These are phyloP conservation scores for Ambrosia artemisiifolia DNA, from an alignment of 129 eudicot species.

Conservation along the genomic window DNA sequence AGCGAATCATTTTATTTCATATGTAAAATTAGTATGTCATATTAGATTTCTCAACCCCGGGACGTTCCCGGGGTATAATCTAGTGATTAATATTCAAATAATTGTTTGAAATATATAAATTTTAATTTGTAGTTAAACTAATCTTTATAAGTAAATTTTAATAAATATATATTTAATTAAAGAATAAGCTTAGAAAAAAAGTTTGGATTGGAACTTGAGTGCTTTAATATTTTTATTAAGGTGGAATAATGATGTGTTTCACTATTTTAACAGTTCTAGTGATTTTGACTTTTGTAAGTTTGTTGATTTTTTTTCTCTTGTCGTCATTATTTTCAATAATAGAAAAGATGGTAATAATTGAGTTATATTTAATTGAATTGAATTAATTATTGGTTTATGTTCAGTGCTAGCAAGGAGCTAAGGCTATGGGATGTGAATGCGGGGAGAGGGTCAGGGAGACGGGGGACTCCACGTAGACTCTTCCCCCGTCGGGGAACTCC, in stretches of 20 bases:
- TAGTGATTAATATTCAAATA: background rate
- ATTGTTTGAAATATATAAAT: background rate
- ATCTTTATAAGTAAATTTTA: background rate
- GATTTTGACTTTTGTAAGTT: background rate
- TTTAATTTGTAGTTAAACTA: background rate
- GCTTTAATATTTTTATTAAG: background rate
- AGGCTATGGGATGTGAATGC: too few species aligned
- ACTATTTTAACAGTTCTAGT: background rate
- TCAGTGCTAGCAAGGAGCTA: too few species aligned
- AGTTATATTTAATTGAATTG: background rate
- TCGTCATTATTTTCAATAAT: background rate
- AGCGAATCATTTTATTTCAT: too few species aligned
- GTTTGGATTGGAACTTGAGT: background rate
- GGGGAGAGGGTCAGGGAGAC: too few species aligned
- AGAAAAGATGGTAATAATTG: background rate
- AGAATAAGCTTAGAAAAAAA: background rate
- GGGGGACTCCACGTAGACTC: too few species aligned
- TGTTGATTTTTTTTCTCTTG: background rate
- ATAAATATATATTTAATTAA: background rate
- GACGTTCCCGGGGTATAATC: too few species aligned
- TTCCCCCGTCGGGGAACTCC: too few species aligned
- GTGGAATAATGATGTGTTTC: conserved; percentile 16
- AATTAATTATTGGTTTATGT: background rate
- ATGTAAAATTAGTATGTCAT: too few species aligned
- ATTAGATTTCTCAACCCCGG: too few species aligned